Conservation (phyloP, 1,284 basidiomycete genomes). For the Coniferiporia sulphurascens region DNA sequence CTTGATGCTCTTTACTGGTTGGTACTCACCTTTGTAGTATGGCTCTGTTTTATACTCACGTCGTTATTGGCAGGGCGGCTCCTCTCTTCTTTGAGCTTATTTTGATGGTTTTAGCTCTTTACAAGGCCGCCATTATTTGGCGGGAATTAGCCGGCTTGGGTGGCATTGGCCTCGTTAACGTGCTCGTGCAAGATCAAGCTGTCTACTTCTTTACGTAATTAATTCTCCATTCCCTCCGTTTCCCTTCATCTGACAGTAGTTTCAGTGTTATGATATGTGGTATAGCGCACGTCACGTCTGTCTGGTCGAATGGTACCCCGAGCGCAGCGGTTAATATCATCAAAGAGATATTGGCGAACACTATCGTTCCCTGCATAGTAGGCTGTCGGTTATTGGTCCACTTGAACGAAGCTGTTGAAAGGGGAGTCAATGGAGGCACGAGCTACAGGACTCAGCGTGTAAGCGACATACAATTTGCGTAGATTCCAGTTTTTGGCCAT, state of each 20-base stretch:
- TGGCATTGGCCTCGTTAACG: neutral
- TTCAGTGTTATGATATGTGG: neutral
- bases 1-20: neutral
- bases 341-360: neutral
- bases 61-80: neutral
- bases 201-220: constrained; percentile 4
- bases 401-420: neutral
- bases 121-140: neutral
- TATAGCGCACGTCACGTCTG: neutral
- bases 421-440: neutral
- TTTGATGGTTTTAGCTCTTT: constrained; percentile 3
- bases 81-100: constrained; percentile 2
- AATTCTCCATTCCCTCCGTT: neutral
- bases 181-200: neutral
- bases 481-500: too few species aligned
- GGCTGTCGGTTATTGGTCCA: neutral
- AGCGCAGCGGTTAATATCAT: neutral
- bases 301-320: neutral
- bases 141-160: neutral
- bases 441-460: neutral
- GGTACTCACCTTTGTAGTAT: neutral
- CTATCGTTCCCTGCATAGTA: neutral
- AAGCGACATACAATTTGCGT: neutral
- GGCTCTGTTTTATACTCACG: neutral
- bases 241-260: neutral